Percentiles rank a stretch among this genome's conserved stretches.
Evolutionary conservation across 2,329 filamentous ascomycete species (phyloP).

Genomic region (Metarhizium guizhouense): DNA sequence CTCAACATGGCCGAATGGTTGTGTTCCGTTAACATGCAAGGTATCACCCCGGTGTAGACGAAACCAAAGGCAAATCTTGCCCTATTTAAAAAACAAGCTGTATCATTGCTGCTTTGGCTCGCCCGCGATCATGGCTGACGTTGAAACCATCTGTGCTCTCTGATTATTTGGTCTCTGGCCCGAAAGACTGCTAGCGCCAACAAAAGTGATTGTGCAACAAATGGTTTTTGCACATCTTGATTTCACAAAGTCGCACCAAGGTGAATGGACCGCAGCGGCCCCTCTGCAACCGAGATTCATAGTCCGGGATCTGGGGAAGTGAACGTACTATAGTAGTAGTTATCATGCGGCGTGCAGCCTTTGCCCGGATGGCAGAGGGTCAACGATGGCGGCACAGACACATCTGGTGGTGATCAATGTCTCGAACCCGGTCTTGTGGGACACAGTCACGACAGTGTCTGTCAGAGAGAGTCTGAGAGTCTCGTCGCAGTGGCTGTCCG

Average conservation of each 20-base stretch:
- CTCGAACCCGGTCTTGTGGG: background rate
- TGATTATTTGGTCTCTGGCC: too few relatives aligned
- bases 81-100: too few relatives aligned
- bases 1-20: too few relatives aligned
- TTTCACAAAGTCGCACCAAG: background rate
- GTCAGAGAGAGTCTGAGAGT: background rate
- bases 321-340: background rate
- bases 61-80: too few relatives aligned
- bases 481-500: background rate
- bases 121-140: background rate
- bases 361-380: background rate
- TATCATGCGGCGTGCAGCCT: background rate
- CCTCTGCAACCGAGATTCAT: background rate
- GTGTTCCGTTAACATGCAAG: too few relatives aligned
- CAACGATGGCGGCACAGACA: background rate
- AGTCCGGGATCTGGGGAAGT: background rate
- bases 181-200: background rate
- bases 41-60: too few relatives aligned
- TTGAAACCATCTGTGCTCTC: background rate
- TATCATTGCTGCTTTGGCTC: background rate
- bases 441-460: background rate
- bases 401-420: background rate
- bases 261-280: background rate
- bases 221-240: too few relatives aligned
- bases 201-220: too few relatives aligned